phyloP scores from a whole-genome alignment of 331 rosid species.

The Rosa hybrid region DNA sequence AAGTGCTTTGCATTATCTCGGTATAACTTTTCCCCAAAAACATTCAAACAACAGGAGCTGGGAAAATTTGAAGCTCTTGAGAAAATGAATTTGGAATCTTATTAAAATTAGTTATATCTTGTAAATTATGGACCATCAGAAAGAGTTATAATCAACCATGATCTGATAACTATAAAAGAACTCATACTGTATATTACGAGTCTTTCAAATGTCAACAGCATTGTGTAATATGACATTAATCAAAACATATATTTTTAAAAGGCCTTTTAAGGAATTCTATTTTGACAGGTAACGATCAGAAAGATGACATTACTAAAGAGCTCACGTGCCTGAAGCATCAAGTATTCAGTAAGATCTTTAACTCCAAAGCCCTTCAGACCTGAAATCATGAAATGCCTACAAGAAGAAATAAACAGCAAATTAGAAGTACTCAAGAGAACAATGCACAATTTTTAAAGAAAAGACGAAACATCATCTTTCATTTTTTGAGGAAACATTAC shows the following conservation, averaged over 20 bases:
- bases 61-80: not conserved
- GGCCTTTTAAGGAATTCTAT: not conserved
- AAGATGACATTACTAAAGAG: slow-evolving; percentile 27
- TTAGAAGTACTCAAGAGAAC: slow-evolving; percentile 30
- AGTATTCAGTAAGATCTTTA: slow-evolving; percentile 65
- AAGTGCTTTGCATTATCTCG: not conserved
- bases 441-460: slow-evolving; percentile 20
- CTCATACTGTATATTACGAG: not conserved
- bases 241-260: not conserved
- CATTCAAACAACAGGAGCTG: not conserved
- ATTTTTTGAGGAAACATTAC: slow-evolving; percentile 37
- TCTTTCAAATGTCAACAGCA: not conserved
- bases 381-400: slow-evolving; percentile 90
- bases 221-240: not conserved
- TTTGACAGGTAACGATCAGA: not conserved
- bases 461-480: slow-evolving; percentile 4
- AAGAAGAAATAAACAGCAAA: slow-evolving; percentile 24
- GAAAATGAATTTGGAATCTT: not conserved
- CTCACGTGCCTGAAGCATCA: slow-evolving; percentile 87
- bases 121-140: not conserved
- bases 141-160: not conserved
- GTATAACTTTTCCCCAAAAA: not conserved
- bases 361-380: slow-evolving; percentile 92
- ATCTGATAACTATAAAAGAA: not conserved
- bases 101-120: not conserved